Percentiles rank a stretch among this genome's conserved stretches.
These are phyloP conservation scores for Pseudogymnoascus sp. DNA, from an alignment of 2,329 filamentous ascomycete genomes.

Conservation along the genomic window DNA sequence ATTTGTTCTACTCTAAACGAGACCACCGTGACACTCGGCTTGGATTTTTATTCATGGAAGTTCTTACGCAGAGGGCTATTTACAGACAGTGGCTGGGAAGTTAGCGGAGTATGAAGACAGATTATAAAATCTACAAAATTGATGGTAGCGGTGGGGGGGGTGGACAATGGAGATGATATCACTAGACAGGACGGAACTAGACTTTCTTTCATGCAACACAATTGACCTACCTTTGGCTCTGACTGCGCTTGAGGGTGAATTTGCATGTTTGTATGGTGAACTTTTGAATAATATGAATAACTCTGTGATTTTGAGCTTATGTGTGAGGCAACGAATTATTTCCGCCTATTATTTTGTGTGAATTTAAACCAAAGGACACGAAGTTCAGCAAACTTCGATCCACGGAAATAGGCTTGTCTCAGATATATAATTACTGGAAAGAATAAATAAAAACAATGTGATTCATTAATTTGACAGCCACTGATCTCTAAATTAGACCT, in stretches of 20 bases:
- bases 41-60: not conserved
- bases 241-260: not conserved
- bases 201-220: not conserved
- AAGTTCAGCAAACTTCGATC: not conserved
- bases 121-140: not conserved
- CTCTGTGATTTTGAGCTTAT: not conserved
- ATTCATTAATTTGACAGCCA: not conserved
- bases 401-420: not conserved
- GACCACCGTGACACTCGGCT: no score
- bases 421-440: not conserved
- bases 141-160: not conserved
- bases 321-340: no score
- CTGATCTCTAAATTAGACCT: not conserved
- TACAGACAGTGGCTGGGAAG: not conserved
- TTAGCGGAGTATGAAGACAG: not conserved
- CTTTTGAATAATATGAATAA: not conserved
- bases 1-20: not conserved
- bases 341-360: not conserved
- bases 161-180: not conserved
- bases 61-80: not conserved
- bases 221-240: not conserved
- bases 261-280: not conserved
- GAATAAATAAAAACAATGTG: not conserved
- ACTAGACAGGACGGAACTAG: not conserved
- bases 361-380: not conserved